Base-by-base conservation (phyloP, 2,329 filamentous ascomycete species). In the Calonectria pteridis region DNA sequence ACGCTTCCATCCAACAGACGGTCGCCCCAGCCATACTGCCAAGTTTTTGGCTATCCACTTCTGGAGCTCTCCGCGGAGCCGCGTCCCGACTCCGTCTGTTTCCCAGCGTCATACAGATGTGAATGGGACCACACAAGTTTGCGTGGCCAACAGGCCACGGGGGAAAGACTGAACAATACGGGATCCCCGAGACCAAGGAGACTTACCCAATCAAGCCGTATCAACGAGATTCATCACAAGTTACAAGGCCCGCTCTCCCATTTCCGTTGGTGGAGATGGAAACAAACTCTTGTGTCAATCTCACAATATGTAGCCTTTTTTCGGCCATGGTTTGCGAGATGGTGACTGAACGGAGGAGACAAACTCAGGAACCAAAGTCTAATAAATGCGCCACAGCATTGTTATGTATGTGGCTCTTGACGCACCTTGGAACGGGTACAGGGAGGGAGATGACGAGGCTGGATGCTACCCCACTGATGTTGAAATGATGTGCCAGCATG, bases 401-500 rank as follows among this genome's bases (percentile, higher is more conserved):
- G 26, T 62, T 62, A 62, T 62, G 55, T 40, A 40, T 16, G 33
- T 62, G 33, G 55, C 55, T 59, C 55, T 14, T 40, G 55, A 40
- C 33, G 26, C 50, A 31, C 28, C 29, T 55, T 46, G 3, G 20
- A 46, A 46, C 40, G 14, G 50, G 28, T 31, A 40, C 13, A 28
- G 20, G 43, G n/a, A 46, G 40, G 18, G 10, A 49, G 40, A 43
- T 51, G 64, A 67, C 23, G 66, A 68, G 37, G 51, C 51, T 68
- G 16, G 29, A 43, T 49, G 16, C 33, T 37, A 35, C 66, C 66
- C 66, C 66, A 59, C 66, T 43, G 16, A 7, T 23, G n/a, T 20
- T 43, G 51, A 68, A 35, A 58, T 68, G 66, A 68, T 68, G 66
- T 58, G 51, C 66, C 20, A 68, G 14, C 64, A 67, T 67, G 64